phyloP scores from a whole-genome alignment of 2,329 filamentous ascomycete species.

The Aspergillus fumigatus region DNA sequence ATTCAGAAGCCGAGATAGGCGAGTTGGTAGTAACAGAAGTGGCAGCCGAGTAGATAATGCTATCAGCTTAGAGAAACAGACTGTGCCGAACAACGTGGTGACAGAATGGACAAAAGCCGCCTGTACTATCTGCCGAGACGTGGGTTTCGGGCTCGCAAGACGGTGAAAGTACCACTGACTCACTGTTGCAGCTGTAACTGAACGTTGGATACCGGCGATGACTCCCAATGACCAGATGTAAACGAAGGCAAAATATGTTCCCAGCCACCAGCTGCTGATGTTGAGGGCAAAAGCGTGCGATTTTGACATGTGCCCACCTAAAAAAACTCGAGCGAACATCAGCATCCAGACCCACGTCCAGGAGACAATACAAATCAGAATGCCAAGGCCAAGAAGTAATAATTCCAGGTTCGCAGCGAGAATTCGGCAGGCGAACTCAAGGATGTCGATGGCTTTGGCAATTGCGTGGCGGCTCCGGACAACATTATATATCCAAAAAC shows the following conservation, averaged over 20 bases:
- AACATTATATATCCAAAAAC: slow-evolving; percentile 79
- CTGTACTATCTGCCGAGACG: slow-evolving; percentile 73
- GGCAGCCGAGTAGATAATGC: slow-evolving; percentile 78
- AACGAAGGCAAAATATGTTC: slow-evolving; percentile 84
- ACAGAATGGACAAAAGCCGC: slow-evolving; percentile 77
- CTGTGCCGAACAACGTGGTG: slow-evolving; percentile 85
- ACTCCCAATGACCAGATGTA: slow-evolving; percentile 93
- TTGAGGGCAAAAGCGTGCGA: slow-evolving; percentile 71
- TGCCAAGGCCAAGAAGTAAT: slow-evolving; percentile 74
- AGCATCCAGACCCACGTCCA: slow-evolving; percentile 97
- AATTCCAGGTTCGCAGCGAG: slow-evolving; percentile 79
- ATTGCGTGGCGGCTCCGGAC: slow-evolving; percentile 76
- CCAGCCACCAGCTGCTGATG: slow-evolving; percentile 89
- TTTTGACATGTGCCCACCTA: slow-evolving; percentile 75
- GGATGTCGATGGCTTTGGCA: slow-evolving; percentile 75
- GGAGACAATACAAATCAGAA: slow-evolving; percentile 67
- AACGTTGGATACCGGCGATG: slow-evolving; percentile 81
- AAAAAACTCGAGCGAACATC: slow-evolving; percentile 94
- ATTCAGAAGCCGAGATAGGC: slow-evolving; percentile 64
- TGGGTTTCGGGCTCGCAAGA: slow-evolving; percentile 70
- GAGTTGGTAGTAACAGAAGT: slow-evolving; percentile 73
- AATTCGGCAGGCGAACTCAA: slow-evolving; percentile 89
- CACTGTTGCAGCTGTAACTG: slow-evolving; percentile 88
- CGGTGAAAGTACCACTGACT: slow-evolving; percentile 99
- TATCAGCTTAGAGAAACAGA: slow-evolving; percentile 81